Base-by-base conservation (phyloP, 2,329 filamentous ascomycete genomes). In the Talaromyces sp. region DNA sequence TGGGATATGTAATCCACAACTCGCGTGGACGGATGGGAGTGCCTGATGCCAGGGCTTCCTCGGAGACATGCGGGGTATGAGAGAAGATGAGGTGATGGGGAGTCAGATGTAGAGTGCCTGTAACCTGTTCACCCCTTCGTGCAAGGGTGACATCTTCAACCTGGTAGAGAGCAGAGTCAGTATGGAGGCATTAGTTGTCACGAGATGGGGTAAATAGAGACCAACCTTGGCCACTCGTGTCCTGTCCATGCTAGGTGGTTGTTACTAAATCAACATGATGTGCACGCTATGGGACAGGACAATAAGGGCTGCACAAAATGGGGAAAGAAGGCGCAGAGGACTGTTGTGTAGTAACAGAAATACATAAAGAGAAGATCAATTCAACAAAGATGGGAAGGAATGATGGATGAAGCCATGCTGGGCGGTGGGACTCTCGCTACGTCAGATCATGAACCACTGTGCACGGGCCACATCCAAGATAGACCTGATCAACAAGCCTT, bases 1-100 rank as follows among this genome's bases (percentile, higher is more conserved):
- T 93, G 27, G 94, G 93, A 78, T 93, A 99, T 17, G 95, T 93
- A 64, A 98, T 92, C 91, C 94, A 99, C 74, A 91, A 87, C 78
- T 97, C 91, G 75, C 88, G 84, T 25, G 85, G 81, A 69, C 81
- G 82, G 65, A 76, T 75, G n/a, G 71, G 66, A n/a, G 73, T 68
- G 25, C 79, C 78, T 59, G 82, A 77, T 54, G 78, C 74, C 67
- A 77, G 72, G 56, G 77, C 75, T 67, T 75, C 72, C 67, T 78
- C 75, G 43, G 78, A 74, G 65, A 68, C 64, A 70, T 78, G 77
- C 62, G 84, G 84, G 13, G 80, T 76, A 75, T 86, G 85, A 69
- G 82, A 85, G 79, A 89, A 89, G 72, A 88, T 87, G 62, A 89
- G 79, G 73, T 89, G 87, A 77, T 89, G 85, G 74, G 84, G 82